These are phyloP conservation scores for Rhynchosporium secalis DNA, from an alignment of 2,329 filamentous ascomycete species.

Conservation along the genomic window DNA sequence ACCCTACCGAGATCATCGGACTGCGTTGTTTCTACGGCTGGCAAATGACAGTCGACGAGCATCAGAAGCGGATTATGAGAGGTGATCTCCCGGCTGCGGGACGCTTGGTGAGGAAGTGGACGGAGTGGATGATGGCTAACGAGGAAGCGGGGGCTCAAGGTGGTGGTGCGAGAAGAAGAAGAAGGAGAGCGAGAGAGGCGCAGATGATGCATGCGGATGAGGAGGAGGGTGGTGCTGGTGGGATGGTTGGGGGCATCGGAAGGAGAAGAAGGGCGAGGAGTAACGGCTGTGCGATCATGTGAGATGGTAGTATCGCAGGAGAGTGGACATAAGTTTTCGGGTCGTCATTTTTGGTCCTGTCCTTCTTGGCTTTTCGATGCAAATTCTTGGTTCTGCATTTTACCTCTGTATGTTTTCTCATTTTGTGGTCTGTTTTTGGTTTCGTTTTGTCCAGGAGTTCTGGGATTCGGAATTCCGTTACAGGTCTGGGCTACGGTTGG, in stretches of 20 bases:
- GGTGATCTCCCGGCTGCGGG: slow-evolving; percentile 74
- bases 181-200: slow-evolving; percentile 78
- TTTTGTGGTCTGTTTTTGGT: too few species aligned
- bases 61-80: slow-evolving; percentile 79
- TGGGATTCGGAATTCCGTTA: too few species aligned
- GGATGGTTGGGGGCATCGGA: slow-evolving; percentile 42
- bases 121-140: slow-evolving; percentile 87
- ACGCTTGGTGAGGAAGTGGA: slow-evolving; percentile 87
- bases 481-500: too few species aligned
- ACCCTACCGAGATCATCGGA: slow-evolving; percentile 76
- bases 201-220: slow-evolving; percentile 79
- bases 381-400: too few species aligned
- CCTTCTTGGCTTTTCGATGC: too few species aligned
- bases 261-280: slow-evolving; percentile 64
- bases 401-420: too few species aligned
- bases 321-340: too few species aligned
- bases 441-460: too few species aligned
- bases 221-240: slow-evolving; percentile 64
- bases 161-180: slow-evolving; percentile 64
- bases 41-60: slow-evolving; percentile 93
- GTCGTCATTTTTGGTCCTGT: too few species aligned
- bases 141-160: slow-evolving; percentile 77
- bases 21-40: slow-evolving; percentile 95
- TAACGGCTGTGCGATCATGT: slow-evolving; percentile 66
- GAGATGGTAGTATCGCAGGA: slow-evolving; percentile 35